A percentile compares a stretch with the other conserved stretches of the same genome.
These are phyloP conservation scores for Coemansia nantahalensis DNA, from an alignment of 192 early-diverging fungal species.

Conservation along the genomic window DNA sequence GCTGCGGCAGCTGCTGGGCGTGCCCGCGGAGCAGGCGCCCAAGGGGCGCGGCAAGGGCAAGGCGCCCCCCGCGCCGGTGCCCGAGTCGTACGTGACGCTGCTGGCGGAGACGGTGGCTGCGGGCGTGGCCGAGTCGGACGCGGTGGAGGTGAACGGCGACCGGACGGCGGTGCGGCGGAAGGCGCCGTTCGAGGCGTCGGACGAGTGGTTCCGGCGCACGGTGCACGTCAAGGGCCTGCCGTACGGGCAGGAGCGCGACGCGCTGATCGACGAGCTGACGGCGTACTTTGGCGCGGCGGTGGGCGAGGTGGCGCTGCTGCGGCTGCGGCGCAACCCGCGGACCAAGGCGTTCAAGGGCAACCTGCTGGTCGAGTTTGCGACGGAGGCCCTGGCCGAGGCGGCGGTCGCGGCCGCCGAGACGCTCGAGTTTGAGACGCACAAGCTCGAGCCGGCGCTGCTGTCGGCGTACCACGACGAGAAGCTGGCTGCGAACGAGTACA, in stretches of 20 bases:
- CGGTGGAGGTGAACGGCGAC: slow-evolving; percentile 40
- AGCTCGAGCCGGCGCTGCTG: slow-evolving; percentile 27
- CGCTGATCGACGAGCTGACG: slow-evolving; percentile 32
- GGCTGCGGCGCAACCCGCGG: slow-evolving; percentile 48
- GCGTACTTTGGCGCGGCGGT: slow-evolving; percentile 13
- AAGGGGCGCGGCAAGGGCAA: slow-evolving; percentile 5
- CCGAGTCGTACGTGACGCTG: slow-evolving; percentile 12
- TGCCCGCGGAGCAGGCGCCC: slow-evolving; percentile 6
- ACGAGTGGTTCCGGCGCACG: slow-evolving; percentile 41
- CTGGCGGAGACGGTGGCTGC: slow-evolving; percentile 21
- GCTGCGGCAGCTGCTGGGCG: slow-evolving; percentile 42
- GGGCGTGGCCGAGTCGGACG: slow-evolving; percentile 12
- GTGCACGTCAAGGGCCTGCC: slow-evolving; percentile 50
- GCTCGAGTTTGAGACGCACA: slow-evolving; percentile 20
- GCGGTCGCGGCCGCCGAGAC: slow-evolving; percentile 13
- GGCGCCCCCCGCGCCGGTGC: slow-evolving; percentile 5
- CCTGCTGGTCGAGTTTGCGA: slow-evolving; percentile 35
- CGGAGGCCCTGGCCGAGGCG: slow-evolving; percentile 32
- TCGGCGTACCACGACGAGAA: slow-evolving; percentile 51
- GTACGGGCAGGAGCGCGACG: slow-evolving; percentile 28
- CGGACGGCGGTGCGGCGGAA: slow-evolving; percentile 35
- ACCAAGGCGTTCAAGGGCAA: slow-evolving; percentile 53
- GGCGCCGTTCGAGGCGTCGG: slow-evolving; percentile 22
- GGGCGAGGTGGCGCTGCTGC: slow-evolving; percentile 30
- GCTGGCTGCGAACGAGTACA: slow-evolving; percentile 35